A percentile compares a stretch with the other conserved stretches of the same genome.
These are phyloP conservation scores for Penicillium macrosclerotiorum DNA, from an alignment of 495 filamentous ascomycete genomes.

Conservation along the genomic window DNA sequence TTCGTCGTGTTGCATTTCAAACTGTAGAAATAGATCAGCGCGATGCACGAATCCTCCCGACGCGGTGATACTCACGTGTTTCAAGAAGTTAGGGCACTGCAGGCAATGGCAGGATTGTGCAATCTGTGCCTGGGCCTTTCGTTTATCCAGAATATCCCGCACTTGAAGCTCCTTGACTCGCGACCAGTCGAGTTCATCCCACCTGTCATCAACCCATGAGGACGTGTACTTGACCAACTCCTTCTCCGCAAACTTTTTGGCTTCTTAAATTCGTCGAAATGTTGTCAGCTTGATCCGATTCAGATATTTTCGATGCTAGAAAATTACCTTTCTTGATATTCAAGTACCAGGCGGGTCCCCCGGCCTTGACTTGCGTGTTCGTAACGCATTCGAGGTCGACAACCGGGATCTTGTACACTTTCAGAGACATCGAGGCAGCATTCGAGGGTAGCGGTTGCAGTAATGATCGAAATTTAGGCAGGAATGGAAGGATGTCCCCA, in stretches of 20 bases:
- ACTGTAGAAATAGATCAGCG: slow-evolving; percentile 41
- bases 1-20: slow-evolving; percentile 90
- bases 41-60: not conserved
- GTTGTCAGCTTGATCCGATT: not conserved
- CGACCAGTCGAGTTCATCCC: slow-evolving; percentile 84
- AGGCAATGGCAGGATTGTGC: slow-evolving; percentile 58
- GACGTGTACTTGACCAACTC: slow-evolving; percentile 60
- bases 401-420: slow-evolving; percentile 62
- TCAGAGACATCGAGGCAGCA: slow-evolving; percentile 59
- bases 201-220: slow-evolving; percentile 68
- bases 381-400: slow-evolving; percentile 80
- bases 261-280: too few species aligned
- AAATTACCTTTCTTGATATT: slow-evolving; percentile 48
- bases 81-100: slow-evolving; percentile 71
- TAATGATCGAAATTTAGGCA: slow-evolving; percentile 60
- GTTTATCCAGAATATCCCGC: slow-evolving; percentile 68
- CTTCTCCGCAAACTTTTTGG: slow-evolving; percentile 50
- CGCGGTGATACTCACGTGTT: slow-evolving; percentile 63
- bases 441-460: slow-evolving; percentile 58
- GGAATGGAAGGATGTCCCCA: slow-evolving; percentile 76
- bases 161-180: slow-evolving; percentile 75
- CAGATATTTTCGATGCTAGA: too few species aligned
- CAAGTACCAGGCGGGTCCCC: slow-evolving; percentile 43
- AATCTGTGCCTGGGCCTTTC: slow-evolving; percentile 57
- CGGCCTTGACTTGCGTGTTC: slow-evolving; percentile 63